Base-by-base conservation (phyloP, 306 rosid species). In the Comarum palustre region DNA sequence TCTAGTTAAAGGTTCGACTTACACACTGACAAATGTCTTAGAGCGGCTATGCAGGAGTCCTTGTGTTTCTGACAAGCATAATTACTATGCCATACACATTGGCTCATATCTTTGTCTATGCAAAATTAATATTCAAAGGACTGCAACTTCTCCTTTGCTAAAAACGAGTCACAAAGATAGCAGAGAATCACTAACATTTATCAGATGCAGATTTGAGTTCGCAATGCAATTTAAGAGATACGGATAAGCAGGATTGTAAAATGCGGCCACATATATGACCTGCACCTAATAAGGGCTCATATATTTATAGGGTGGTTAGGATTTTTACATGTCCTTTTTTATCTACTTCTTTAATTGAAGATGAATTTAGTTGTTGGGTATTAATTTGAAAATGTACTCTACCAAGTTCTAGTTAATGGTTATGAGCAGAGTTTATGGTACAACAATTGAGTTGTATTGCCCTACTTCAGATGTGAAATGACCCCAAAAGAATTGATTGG, bases 11-110 rank as follows among this genome's bases (percentile, higher is more conserved):
- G 39, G n/a, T 29, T 29, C 31, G 8, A 29, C 11, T 58, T 58
- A 25, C 31, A 9, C 41, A 31, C 42, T 31, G 42, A 6, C 66
- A 32, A 29, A 2, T 27, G 36, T 58, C 19, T 58, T 58, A 3
- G 14, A 34, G 48, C n/a, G 4, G 22, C 11, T 39, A 22, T 19
- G 42, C 67, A 11, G 13, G 48, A 17, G 62, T 22, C 51, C 36
- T 52, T 36, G 38, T 24, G 38, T 54, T 38, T 51, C 65, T 71
- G 74, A 71, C 52, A 54, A 36, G 8, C n/a, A 16, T 38, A 71
- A 11, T 19, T 64, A 64, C 42, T 29, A 29, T 29, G 2, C 31
- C 66, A 60, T 57, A 57, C 3, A 38, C 42, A 52, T 32, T 31
- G 39, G 34, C 46, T 10, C 60, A n/a, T 9, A 25, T 48, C 45